Conservation (phyloP, 192 early-diverging fungal genomes). For the Coemansia sp. region DNA sequence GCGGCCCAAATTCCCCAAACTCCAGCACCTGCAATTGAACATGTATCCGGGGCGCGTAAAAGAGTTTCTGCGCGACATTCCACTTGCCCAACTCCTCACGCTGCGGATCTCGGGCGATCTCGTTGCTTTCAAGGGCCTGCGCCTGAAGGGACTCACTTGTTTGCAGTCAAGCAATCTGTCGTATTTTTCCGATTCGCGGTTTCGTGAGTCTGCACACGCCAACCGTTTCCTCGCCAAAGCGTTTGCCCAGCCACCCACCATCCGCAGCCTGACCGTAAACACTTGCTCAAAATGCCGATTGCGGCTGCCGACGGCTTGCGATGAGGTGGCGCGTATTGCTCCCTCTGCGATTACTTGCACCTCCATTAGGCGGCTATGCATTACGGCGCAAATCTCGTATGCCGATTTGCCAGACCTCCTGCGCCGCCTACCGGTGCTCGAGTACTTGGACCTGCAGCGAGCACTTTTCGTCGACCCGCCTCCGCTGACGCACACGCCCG, state of each 20-base stretch:
- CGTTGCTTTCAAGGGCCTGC: constrained; percentile 31
- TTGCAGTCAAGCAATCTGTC: constrained; percentile 12
- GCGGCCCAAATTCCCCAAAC: constrained; percentile 36
- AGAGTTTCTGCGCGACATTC: constrained; percentile 31
- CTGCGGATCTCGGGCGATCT: constrained; percentile 34
- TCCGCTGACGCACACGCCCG: constrained; percentile 14
- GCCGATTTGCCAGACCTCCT: constrained; percentile 17
- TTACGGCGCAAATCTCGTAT: constrained; percentile 19
- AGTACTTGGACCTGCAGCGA: constrained; percentile 26
- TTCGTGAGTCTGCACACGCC: constrained; percentile 24
- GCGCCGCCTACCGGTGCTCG: constrained; percentile 21
- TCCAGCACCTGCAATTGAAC: constrained; percentile 20
- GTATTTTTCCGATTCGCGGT: constrained; percentile 11
- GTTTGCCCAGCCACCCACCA: constrained; percentile 10
- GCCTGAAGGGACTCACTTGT: constrained; percentile 8
- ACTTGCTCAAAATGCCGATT: constrained; percentile 20
- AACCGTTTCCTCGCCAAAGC: constrained; percentile 24
- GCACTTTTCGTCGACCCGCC: constrained; percentile 19
- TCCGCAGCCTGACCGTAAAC: constrained; percentile 11
- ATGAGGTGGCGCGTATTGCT: too few relatives aligned
- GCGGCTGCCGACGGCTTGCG: constrained; percentile 14
- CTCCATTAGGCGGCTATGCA: constrained; percentile 6
- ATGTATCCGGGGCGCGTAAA: constrained; percentile 30
- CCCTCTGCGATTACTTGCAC: constrained; percentile 10
- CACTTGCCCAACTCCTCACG: constrained; percentile 15